A percentile compares a stretch with the other conserved stretches of the same genome.
Conservation (phyloP, 2,329 filamentous ascomycete species). For the Nothophoma quercina region DNA sequence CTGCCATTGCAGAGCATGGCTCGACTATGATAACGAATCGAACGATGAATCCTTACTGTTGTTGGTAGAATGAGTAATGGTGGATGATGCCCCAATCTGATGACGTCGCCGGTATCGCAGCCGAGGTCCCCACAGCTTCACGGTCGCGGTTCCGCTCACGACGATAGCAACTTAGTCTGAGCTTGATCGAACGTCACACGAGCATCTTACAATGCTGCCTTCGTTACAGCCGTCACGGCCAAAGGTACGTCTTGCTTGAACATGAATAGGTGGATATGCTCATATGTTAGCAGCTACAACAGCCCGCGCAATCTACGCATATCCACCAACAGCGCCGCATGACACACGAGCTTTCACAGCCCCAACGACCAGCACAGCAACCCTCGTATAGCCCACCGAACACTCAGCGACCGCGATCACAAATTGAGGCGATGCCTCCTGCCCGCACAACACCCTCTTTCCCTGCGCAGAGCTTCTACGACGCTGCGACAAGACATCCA, state of each 20-base stretch:
- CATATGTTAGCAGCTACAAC: conserved; percentile 6
- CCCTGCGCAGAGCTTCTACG: conserved; percentile 47
- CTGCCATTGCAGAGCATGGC: too few relatives aligned
- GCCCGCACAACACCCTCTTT: conserved; percentile 27
- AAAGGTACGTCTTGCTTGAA: conserved; percentile 37
- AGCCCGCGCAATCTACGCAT: conserved; percentile 37
- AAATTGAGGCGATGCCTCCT: conserved; percentile 60
- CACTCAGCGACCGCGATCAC: conserved; percentile 45
- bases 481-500: conserved; percentile 71
- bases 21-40: too few relatives aligned
- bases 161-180: neutral
- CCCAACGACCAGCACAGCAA: conserved; percentile 4
- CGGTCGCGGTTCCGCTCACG: conserved; percentile 15
- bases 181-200: conserved; percentile 19
- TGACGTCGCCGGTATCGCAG: conserved; percentile 11
- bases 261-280: conserved; percentile 11
- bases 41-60: too few relatives aligned
- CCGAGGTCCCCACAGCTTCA: conserved; percentile 13
- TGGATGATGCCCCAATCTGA: too few relatives aligned
- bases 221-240: conserved; percentile 51
- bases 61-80: too few relatives aligned
- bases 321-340: conserved; percentile 38
- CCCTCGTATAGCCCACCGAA: neutral
- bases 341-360: conserved; percentile 25
- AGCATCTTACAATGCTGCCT: conserved; percentile 45